Evolutionary conservation across 2,329 filamentous ascomycete species (phyloP).

Genomic region (Fusarium burgessii): DNA sequence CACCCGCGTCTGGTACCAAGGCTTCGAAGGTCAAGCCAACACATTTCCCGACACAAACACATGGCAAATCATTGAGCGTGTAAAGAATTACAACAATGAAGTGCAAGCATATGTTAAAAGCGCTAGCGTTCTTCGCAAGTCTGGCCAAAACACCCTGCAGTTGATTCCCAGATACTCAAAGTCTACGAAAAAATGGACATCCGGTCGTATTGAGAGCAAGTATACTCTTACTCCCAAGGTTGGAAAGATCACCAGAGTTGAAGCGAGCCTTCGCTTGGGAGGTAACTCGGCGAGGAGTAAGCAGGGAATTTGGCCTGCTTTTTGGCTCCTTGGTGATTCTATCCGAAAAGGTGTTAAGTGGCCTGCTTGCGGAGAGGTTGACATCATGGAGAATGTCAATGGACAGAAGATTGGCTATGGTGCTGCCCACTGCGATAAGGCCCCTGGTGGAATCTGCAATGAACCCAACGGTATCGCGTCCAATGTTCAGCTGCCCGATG

Average conservation of each 20-base stretch:
- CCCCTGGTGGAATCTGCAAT: constrained; percentile 62
- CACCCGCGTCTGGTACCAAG: constrained; percentile 57
- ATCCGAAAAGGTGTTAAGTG: constrained; percentile 61
- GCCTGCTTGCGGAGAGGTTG: constrained; percentile 68
- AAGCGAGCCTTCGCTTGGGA: constrained; percentile 62
- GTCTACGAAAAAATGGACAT: constrained; percentile 61
- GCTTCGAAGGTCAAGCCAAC: constrained; percentile 55
- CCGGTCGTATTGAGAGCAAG: constrained; percentile 65
- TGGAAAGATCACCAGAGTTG: constrained; percentile 60
- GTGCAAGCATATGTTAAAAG: constrained; percentile 62
- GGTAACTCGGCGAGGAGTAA: constrained; percentile 55
- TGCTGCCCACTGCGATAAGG: constrained; percentile 64
- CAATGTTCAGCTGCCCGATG: constrained; percentile 52
- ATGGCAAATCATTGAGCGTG: constrained; percentile 58
- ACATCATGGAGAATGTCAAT: constrained; percentile 69
- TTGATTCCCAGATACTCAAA: constrained; percentile 60
- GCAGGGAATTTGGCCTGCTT: constrained; percentile 69
- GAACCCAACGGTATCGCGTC: constrained; percentile 60
- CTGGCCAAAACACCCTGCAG: constrained; percentile 63
- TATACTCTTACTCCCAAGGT: constrained; percentile 59
- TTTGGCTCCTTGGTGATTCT: constrained; percentile 67
- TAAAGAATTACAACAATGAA: constrained; percentile 64
- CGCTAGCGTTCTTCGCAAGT: constrained; percentile 62
- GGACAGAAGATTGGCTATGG: constrained; percentile 60
- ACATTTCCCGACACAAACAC: constrained; percentile 49